Percentiles rank a stretch among this genome's conserved stretches.
These are phyloP conservation scores for Mrakia frigida DNA, from an alignment of 768 basidiomycete species.

Conservation along the genomic window DNA sequence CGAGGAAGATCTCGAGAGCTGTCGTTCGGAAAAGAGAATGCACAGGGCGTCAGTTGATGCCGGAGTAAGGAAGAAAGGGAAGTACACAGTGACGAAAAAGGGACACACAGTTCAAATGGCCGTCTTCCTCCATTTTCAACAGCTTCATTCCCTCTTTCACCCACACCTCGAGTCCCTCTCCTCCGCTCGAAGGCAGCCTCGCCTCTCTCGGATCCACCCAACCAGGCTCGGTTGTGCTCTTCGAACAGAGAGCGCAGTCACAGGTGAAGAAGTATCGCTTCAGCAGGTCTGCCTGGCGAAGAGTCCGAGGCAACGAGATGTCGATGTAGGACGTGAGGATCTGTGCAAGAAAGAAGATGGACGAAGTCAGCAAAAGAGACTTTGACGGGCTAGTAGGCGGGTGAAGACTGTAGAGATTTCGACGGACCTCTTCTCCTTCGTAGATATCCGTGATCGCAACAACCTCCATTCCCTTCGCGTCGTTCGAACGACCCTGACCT, in stretches of 20 bases:
- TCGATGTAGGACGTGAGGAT: conserved; percentile 81
- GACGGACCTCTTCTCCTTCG: conserved; percentile 63
- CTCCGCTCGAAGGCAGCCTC: neutral
- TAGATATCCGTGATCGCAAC: conserved; percentile 63
- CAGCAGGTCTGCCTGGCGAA: conserved; percentile 46
- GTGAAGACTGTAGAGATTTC: neutral
- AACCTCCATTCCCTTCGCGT: conserved; percentile 54
- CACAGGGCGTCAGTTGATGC: neutral
- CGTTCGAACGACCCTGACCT: conserved; percentile 33
- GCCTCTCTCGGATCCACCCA: conserved; percentile 59
- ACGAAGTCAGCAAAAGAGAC: neutral
- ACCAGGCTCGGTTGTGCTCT: conserved; percentile 5
- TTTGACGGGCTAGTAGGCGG: neutral
- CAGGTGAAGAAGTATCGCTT: conserved; percentile 79
- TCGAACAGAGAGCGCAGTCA: conserved; percentile 57
- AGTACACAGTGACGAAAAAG: conserved; percentile 20
- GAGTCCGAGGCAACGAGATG: conserved; percentile 59
- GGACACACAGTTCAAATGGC: conserved; percentile 23
- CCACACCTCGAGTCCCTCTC: conserved; percentile 3
- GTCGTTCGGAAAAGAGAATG: conserved; percentile 37
- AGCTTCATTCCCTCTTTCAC: conserved; percentile 25
- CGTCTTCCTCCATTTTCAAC: conserved; percentile 31
- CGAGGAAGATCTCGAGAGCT: conserved; percentile 51
- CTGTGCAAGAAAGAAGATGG: conserved; percentile 45
- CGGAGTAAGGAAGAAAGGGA: conserved; percentile 15